Percentiles rank a stretch among this genome's conserved stretches.
Evolutionary conservation across 495 filamentous ascomycete species (phyloP).

Genomic region (Penicillium samsonianum): DNA sequence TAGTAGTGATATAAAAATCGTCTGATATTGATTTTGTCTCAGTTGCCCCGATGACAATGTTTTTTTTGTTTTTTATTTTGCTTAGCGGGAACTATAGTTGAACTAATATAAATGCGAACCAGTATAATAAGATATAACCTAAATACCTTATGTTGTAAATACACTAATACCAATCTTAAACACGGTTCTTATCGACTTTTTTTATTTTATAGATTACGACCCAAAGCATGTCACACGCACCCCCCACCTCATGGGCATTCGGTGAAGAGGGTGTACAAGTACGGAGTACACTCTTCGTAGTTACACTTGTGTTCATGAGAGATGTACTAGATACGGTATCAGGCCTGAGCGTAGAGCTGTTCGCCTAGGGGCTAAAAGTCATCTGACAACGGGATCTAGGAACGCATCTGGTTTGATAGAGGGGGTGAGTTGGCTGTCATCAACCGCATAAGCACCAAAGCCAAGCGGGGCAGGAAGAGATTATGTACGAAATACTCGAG

Average conservation of each 20-base stretch:
- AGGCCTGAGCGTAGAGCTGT: constrained; percentile 23
- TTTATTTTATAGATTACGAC: constrained; percentile 3
- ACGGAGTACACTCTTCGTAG: not conserved
- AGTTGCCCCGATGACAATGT: constrained; percentile 18
- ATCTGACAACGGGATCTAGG: constrained; percentile 30
- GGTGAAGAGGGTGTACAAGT: not conserved
- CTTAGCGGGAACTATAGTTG: not conserved
- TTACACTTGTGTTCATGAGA: constrained; percentile 8
- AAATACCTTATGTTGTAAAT: not conserved
- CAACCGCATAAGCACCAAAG: constrained; percentile 10
- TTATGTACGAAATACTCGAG: not conserved
- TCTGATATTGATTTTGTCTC: constrained; percentile 19
- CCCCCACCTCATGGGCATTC: not conserved
- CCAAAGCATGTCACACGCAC: constrained; percentile 2
- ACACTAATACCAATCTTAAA: not conserved
- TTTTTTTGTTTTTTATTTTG: not conserved
- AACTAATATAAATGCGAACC: not conserved
- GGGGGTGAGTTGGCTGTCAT: constrained; percentile 6
- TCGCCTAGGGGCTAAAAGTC: not conserved
- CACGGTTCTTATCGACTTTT: not conserved
- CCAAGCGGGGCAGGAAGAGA: not conserved
- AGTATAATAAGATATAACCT: not conserved
- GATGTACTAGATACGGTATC: not conserved
- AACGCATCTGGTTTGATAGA: constrained; percentile 32
- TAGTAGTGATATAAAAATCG: too few relatives aligned